phyloP scores from a whole-genome alignment of 2,329 filamentous ascomycete species.

The Periconia sp. region DNA sequence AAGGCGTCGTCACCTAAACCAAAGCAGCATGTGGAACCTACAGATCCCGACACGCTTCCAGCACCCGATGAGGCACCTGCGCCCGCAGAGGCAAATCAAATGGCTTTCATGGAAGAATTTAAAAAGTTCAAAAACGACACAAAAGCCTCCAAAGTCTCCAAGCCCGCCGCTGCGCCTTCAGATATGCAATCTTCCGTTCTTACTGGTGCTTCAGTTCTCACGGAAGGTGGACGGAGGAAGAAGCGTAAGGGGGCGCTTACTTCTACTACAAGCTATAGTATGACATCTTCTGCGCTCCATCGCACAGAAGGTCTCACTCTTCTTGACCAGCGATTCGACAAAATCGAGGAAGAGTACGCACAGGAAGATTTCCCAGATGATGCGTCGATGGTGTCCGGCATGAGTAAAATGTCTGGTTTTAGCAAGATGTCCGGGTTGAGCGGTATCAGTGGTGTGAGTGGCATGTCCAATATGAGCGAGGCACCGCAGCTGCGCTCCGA shows the following conservation, averaged over 20 bases:
- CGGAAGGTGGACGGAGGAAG: conserved; percentile 75
- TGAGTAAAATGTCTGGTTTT: conserved; percentile 55
- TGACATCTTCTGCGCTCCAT: conserved; percentile 85
- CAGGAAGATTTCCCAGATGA: conserved; percentile 45
- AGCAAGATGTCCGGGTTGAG: conserved; percentile 38
- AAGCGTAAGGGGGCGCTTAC: conserved; percentile 95
- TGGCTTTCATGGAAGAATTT: conserved; percentile 90
- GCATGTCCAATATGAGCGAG: conserved; percentile 38
- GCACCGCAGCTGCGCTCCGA: conserved; percentile 67
- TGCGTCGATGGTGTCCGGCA: conserved; percentile 50
- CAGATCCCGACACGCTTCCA: conserved; percentile 49
- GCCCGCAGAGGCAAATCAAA: conserved; percentile 54
- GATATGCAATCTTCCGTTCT: conserved; percentile 70
- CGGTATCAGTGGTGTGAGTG: conserved; percentile 33
- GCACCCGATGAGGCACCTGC: conserved; percentile 36
- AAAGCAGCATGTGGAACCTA: conserved; percentile 44
- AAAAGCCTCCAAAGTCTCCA: conserved; percentile 51
- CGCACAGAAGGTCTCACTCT: conserved; percentile 85
- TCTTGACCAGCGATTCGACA: conserved; percentile 89
- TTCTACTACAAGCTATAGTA: conserved; percentile 82
- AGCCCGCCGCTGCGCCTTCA: conserved; percentile 52
- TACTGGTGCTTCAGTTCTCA: conserved; percentile 70
- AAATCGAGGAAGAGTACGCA: conserved; percentile 79
- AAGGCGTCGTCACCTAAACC: conserved; percentile 54
- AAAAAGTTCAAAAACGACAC: conserved; percentile 87